Evolutionary conservation across 495 filamentous ascomycete genomes (phyloP).

Genomic region (Amniculicola lignicola): DNA sequence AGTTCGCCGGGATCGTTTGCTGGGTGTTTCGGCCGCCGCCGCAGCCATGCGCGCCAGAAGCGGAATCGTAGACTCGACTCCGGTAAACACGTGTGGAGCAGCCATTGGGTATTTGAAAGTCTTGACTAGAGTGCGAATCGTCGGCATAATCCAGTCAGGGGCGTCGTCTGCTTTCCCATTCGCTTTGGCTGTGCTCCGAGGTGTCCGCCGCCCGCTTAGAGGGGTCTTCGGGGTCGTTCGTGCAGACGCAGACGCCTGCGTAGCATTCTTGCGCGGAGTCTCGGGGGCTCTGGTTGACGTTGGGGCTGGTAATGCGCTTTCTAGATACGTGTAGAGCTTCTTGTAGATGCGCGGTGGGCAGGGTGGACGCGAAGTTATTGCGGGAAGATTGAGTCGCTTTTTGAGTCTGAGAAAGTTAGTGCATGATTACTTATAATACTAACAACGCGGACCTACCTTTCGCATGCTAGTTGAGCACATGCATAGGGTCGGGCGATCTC

Average conservation of each 20-base stretch:
- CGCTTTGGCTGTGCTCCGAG: background rate
- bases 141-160: slow-evolving; percentile 66
- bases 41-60: slow-evolving; percentile 18
- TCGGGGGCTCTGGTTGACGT: slow-evolving; percentile 14
- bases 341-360: slow-evolving; percentile 80
- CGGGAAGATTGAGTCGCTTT: slow-evolving; percentile 76
- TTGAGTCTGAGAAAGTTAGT: slow-evolving; percentile 58
- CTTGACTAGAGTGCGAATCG: slow-evolving; percentile 64
- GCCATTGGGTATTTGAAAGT: slow-evolving; percentile 55
- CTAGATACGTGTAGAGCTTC: slow-evolving; percentile 76
- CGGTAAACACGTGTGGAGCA: slow-evolving; percentile 63
- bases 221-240: slow-evolving; percentile 31
- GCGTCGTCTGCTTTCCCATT: slow-evolving; percentile 4
- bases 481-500: slow-evolving; percentile 83
- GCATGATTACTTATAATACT: background rate
- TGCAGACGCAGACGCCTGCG: slow-evolving; percentile 2
- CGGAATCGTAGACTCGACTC: slow-evolving; percentile 53
- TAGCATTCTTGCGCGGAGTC: slow-evolving; percentile 16
- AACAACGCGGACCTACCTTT: slow-evolving; percentile 54
- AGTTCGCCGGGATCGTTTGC: slow-evolving; percentile 23
- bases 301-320: slow-evolving; percentile 60
- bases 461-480: slow-evolving; percentile 89
- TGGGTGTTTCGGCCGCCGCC: slow-evolving; percentile 11
- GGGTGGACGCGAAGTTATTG: slow-evolving; percentile 75
- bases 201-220: slow-evolving; percentile 19